A percentile compares a stretch with the other conserved stretches of the same genome.
These are phyloP conservation scores for Musa beccarii DNA, from an alignment of 176 grass and related monocot species.

Conservation along the genomic window DNA sequence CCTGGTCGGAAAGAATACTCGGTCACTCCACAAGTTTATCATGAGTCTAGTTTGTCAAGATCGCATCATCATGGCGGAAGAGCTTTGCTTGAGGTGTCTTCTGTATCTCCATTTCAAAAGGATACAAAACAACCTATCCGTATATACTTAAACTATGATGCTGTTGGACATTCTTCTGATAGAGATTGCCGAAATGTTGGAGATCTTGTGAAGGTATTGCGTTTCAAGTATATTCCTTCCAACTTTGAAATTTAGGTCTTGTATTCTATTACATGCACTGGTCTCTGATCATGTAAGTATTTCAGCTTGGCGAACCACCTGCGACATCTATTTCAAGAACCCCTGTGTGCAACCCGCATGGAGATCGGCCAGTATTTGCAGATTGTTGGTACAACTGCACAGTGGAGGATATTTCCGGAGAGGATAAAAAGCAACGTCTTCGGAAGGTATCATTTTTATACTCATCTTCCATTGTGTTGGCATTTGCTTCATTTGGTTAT, in stretches of 20 bases:
- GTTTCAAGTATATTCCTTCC: background rate
- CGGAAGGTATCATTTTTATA: slow-evolving; percentile 50
- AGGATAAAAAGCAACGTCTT: slow-evolving; percentile 89
- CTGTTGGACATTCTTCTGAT: slow-evolving; percentile 84
- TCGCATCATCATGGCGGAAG: slow-evolving; percentile 38
- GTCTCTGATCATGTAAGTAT: background rate
- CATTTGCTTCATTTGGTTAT: background rate
- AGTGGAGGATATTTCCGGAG: slow-evolving; percentile 73
- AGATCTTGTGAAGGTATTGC: slow-evolving; percentile 60
- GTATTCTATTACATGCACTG: background rate
- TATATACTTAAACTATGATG: slow-evolving; percentile 98
- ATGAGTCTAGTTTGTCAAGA: slow-evolving; percentile 23
- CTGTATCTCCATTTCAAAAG: slow-evolving; percentile 21
- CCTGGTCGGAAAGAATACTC: slow-evolving; percentile 85
- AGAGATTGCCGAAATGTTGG: slow-evolving; percentile 81
- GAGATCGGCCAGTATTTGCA: slow-evolving; percentile 64
- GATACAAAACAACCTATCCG: slow-evolving; percentile 69
- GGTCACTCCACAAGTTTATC: slow-evolving; percentile 85
- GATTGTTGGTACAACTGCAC: slow-evolving; percentile 99
- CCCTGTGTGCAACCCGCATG: slow-evolving; percentile 73
- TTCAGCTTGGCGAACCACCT: slow-evolving; percentile 79
- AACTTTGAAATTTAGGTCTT: slow-evolving; percentile 7
- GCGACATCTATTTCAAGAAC: slow-evolving; percentile 38
- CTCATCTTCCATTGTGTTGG: background rate
- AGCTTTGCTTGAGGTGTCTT: slow-evolving; percentile 40